Percentiles rank a stretch among this genome's conserved stretches.
phyloP scores from a whole-genome alignment of 1,139 yeast genomes.

The Kodamaea derodonti region DNA sequence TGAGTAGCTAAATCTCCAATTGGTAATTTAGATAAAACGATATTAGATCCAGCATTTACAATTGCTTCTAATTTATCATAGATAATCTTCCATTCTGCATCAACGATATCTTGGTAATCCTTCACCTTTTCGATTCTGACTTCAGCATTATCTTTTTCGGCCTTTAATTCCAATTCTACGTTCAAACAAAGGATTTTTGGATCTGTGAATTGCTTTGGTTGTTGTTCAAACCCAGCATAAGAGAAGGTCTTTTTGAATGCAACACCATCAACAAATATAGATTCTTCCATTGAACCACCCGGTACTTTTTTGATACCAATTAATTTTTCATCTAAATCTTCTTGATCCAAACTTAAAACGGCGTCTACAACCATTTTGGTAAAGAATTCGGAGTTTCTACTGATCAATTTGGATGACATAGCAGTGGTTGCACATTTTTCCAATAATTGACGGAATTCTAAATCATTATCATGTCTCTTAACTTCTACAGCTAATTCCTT shows the following conservation, averaged over 20 bases:
- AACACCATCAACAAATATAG: conserved; percentile 85
- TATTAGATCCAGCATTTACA: conserved; percentile 82
- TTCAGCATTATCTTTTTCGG: conserved; percentile 99
- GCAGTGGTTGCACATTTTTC: conserved; percentile 96
- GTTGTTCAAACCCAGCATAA: conserved; percentile 98
- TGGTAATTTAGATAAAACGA: conserved; percentile 90
- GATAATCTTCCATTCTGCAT: conserved; percentile 97
- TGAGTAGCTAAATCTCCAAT: conserved; percentile 98
- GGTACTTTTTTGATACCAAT: conserved; percentile 94
- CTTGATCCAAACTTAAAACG: conserved; percentile 78
- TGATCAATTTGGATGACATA: conserved; percentile 91
- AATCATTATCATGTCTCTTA: conserved; percentile 39
- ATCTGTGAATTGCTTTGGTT: conserved; percentile 76
- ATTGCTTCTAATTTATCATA: conserved; percentile 81
- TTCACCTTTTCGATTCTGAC: conserved; percentile 91
- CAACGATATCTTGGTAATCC: conserved; percentile 94
- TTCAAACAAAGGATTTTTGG: conserved; percentile 85
- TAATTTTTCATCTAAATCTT: conserved; percentile 79
- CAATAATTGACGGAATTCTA: conserved; percentile 67
- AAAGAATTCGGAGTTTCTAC: conserved; percentile 82
- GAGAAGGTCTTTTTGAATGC: conserved; percentile 97
- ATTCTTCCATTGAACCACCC: conserved; percentile 96
- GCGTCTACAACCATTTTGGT: conserved; percentile 97
- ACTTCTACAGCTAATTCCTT: conserved; percentile 73
- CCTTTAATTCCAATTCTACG: conserved; percentile 92